Percentiles rank a stretch among this genome's conserved stretches.
These are phyloP conservation scores for Lachancea mirantina DNA, from an alignment of 805 yeast species.

Conservation along the genomic window DNA sequence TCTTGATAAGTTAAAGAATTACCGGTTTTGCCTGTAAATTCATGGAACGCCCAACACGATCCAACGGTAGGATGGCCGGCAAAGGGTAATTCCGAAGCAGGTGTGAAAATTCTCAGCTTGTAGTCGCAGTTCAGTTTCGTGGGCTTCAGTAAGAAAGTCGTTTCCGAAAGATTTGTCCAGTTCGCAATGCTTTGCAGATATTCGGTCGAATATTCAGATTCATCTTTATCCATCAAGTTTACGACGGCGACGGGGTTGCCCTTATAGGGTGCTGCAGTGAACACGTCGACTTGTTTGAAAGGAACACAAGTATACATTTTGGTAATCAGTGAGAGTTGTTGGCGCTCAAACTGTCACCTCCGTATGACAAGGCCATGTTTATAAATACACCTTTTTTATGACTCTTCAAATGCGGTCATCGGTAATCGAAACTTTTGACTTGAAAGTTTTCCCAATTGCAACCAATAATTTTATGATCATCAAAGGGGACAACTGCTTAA, in stretches of 20 bases:
- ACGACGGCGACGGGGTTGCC: constrained; percentile 54
- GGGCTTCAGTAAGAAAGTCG: constrained; percentile 44
- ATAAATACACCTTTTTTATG: no score
- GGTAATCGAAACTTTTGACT: no score
- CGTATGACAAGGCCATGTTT: no score
- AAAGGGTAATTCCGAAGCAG: constrained; percentile 44
- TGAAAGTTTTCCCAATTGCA: no score
- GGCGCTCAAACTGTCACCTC: no score
- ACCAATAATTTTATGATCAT: no score
- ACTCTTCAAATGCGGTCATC: no score
- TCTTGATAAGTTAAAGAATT: constrained; percentile 35
- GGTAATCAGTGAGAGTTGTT: no score
- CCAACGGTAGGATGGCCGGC: constrained; percentile 64
- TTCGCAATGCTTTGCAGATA: constrained; percentile 42
- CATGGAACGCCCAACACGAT: constrained; percentile 40
- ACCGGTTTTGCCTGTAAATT: constrained; percentile 27
- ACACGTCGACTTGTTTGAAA: constrained; percentile 34
- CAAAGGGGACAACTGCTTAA: no score
- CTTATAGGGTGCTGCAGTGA: constrained; percentile 30
- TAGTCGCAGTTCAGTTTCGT: constrained; percentile 34
- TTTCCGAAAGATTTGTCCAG: constrained; percentile 59
- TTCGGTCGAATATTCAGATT: constrained; percentile 28
- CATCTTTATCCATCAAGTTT: constrained; percentile 17
- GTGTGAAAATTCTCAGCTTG: constrained; percentile 43
- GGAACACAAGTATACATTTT: constrained; percentile 12